Conservation (phyloP, 2,329 filamentous ascomycete species). For the Talaromyces amestolkiae region DNA sequence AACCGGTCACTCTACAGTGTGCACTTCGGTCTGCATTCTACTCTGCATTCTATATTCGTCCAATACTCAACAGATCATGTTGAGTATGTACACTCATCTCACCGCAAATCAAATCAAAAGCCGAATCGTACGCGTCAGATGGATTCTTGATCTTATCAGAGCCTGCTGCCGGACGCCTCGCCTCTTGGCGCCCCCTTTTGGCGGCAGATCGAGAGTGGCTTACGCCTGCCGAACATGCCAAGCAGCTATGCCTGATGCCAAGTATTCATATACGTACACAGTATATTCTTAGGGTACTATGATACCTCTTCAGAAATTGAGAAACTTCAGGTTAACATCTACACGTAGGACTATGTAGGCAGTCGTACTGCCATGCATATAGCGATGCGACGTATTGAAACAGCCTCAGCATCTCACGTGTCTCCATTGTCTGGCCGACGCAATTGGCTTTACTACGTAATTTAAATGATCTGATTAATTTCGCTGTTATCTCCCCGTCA, state of each 20-base stretch:
- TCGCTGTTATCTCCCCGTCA: not conserved
- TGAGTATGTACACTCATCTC: not conserved
- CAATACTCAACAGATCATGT: not conserved
- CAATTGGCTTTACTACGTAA: not conserved
- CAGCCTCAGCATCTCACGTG: not conserved
- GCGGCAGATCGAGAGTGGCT: slow-evolving; percentile 1
- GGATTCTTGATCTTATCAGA: not conserved
- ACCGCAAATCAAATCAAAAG: not conserved
- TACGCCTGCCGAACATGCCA: not conserved
- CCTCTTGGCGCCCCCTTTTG: not conserved
- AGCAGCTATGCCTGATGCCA: not conserved
- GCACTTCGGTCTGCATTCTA: not conserved
- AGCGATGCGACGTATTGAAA: not conserved
- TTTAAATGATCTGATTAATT: not conserved
- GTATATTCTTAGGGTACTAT: too few relatives aligned
- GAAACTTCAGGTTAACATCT: not conserved
- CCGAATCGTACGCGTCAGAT: not conserved
- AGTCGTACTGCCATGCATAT: too few relatives aligned
- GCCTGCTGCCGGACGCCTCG: not conserved
- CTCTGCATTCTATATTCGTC: not conserved
- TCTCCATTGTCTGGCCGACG: not conserved
- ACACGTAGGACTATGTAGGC: not conserved
- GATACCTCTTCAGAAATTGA: too few relatives aligned
- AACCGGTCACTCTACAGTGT: not conserved
- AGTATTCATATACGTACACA: too few relatives aligned